These are phyloP conservation scores for Metarhizium album DNA, from an alignment of 2,329 filamentous ascomycete genomes.

Conservation along the genomic window DNA sequence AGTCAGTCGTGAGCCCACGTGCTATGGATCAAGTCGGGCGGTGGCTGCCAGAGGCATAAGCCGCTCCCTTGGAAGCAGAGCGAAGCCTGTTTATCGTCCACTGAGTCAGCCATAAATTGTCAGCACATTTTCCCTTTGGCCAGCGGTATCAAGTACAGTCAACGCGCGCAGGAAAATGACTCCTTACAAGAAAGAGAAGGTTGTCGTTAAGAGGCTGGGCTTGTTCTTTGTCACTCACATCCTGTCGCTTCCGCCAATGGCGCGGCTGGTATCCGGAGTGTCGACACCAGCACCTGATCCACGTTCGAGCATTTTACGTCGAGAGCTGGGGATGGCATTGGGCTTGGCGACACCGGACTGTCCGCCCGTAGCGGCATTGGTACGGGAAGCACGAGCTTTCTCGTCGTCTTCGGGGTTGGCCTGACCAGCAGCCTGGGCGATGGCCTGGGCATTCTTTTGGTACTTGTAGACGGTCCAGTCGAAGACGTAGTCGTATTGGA, in stretches of 20 bases:
- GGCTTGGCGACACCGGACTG: conserved; percentile 57
- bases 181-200: conserved; percentile 68
- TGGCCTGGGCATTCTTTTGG: conserved; percentile 94
- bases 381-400: conserved; percentile 59
- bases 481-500: conserved; percentile 99
- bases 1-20: conserved; percentile 5
- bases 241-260: conserved; percentile 74
- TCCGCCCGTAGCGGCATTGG: conserved; percentile 53
- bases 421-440: conserved; percentile 67
- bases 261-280: conserved; percentile 62
- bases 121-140: conserved; percentile 60
- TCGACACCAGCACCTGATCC: conserved; percentile 47
- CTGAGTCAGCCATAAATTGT: conserved; percentile 71
- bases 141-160: conserved; percentile 65
- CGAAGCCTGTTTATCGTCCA: conserved; percentile 76
- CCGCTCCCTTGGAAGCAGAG: conserved; percentile 66
- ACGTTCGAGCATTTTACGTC: conserved; percentile 75
- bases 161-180: conserved; percentile 69
- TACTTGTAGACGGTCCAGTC: conserved; percentile 99
- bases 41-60: conserved; percentile 29
- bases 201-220: conserved; percentile 28
- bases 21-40: conserved; percentile 23
- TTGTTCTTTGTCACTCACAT: conserved; percentile 72
- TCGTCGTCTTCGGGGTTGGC: conserved; percentile 63
- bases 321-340: conserved; percentile 63